A percentile compares a stretch with the other conserved stretches of the same genome.
Evolutionary conservation across 106 monocot genomes (phyloP).

Genomic region (Apostasia ramifera): DNA sequence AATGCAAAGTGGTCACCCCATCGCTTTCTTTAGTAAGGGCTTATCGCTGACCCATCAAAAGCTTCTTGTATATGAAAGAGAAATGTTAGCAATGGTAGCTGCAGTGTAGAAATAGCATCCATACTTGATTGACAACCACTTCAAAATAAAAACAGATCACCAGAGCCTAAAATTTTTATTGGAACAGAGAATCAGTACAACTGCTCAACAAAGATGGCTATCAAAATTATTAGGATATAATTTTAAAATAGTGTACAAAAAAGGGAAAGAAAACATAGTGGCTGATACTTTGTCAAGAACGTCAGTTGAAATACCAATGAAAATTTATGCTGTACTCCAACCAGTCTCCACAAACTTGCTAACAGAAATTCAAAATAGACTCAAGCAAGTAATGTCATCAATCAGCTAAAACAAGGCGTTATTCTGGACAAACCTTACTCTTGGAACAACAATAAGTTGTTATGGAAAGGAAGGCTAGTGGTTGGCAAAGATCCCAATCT

Average conservation of each 20-base stretch:
- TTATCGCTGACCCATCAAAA: not conserved
- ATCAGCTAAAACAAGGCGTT: too few relatives aligned
- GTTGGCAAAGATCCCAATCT: too few relatives aligned
- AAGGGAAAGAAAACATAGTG: constrained; percentile 1
- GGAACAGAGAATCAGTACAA: not conserved
- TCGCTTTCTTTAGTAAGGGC: constrained; percentile 12
- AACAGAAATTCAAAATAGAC: not conserved
- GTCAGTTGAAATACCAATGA: too few relatives aligned
- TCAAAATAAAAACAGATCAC: constrained; percentile 1
- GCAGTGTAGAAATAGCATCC: too few relatives aligned
- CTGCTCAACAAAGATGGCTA: not conserved
- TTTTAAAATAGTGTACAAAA: constrained; percentile 2
- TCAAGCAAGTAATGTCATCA: not conserved
- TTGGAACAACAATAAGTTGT: not conserved
- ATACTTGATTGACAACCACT: not conserved
- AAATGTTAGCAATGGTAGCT: too few relatives aligned
- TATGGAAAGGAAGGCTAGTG: not conserved
- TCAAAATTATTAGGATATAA: constrained; percentile 2
- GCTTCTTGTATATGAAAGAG: not conserved
- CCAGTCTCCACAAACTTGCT: too few relatives aligned
- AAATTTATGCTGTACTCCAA: not conserved
- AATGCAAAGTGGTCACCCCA: not conserved
- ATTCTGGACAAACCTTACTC: too few relatives aligned
- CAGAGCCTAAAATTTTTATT: not conserved
- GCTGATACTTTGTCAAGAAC: not conserved